Percentiles rank a stretch among this genome's conserved stretches.
phyloP scores from a whole-genome alignment of 768 basidiomycete genomes.

The Calvatia gigantea region DNA sequence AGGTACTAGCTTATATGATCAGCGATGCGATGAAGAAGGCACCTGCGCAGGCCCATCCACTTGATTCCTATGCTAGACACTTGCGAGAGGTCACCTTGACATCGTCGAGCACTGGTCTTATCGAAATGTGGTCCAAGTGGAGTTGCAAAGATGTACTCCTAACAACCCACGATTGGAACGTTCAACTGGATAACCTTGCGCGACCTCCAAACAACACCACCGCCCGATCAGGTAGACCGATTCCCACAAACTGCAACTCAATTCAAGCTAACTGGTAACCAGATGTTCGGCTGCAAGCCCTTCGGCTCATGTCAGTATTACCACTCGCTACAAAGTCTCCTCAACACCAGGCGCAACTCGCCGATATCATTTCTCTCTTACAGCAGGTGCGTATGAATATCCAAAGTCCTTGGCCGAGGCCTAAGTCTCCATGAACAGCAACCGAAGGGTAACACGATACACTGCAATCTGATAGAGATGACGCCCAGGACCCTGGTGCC shows the following conservation, averaged over 20 bases:
- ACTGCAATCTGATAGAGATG: constrained; percentile 15
- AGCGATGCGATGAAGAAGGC: constrained; percentile 33
- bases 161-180: constrained; percentile 13
- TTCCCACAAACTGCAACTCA: constrained; percentile 2
- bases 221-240: constrained; percentile 16
- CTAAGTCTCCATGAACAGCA: not conserved
- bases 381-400: constrained; percentile 15
- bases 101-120: constrained; percentile 69
- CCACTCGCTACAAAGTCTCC: constrained; percentile 18
- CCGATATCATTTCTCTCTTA: constrained; percentile 15
- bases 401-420: too few species aligned
- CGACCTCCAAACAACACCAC: constrained; percentile 17
- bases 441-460: constrained; percentile 1
- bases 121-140: constrained; percentile 65
- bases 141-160: constrained; percentile 24
- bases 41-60: constrained; percentile 27
- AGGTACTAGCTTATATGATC: constrained; percentile 8
- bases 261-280: not conserved
- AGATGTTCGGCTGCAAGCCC: constrained; percentile 38
- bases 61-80: constrained; percentile 28
- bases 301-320: constrained; percentile 38
- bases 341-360: constrained; percentile 13
- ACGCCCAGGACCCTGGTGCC: not conserved
- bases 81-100: constrained; percentile 52
- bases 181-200: constrained; percentile 21